Evolutionary conservation across 2,329 filamentous ascomycete genomes (phyloP).

Genomic region (Graphilbum sp.): DNA sequence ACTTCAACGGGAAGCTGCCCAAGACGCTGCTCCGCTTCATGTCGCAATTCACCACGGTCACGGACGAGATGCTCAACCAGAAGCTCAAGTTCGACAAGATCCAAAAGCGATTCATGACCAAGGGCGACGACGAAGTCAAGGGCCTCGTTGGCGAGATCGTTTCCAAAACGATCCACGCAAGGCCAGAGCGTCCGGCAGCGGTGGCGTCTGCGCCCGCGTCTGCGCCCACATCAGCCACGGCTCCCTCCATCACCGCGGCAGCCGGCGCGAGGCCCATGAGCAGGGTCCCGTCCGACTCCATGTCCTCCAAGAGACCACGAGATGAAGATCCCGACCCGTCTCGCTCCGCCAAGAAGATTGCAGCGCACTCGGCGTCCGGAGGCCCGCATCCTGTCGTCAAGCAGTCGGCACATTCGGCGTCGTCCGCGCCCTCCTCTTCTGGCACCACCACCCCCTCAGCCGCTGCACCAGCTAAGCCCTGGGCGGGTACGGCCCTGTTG

Average conservation of each 20-base stretch:
- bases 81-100: slow-evolving; percentile 51
- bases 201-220: not conserved
- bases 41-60: slow-evolving; percentile 44
- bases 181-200: not conserved
- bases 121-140: slow-evolving; percentile 48
- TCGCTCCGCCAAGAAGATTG: slow-evolving; percentile 22
- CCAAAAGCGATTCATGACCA: slow-evolving; percentile 44
- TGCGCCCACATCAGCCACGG: not conserved
- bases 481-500: slow-evolving; percentile 17
- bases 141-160: slow-evolving; percentile 34
- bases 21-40: slow-evolving; percentile 43
- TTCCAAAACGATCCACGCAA: slow-evolving; percentile 27
- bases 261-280: slow-evolving; percentile 5
- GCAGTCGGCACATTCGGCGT: slow-evolving; percentile 14
- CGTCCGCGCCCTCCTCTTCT: slow-evolving; percentile 11
- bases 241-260: not conserved
- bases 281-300: slow-evolving; percentile 10
- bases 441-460: slow-evolving; percentile 8
- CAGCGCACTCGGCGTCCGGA: slow-evolving; percentile 15
- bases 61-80: slow-evolving; percentile 39
- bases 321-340: slow-evolving; percentile 21
- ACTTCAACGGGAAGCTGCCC: slow-evolving; percentile 36
- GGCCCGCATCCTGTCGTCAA: slow-evolving; percentile 9
- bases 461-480: slow-evolving; percentile 10
- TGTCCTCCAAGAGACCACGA: slow-evolving; percentile 18